A percentile compares a stretch with the other conserved stretches of the same genome.
Evolutionary conservation across 2,329 filamentous ascomycete species (phyloP).

Genomic region (Pyricularia pennisetigena): DNA sequence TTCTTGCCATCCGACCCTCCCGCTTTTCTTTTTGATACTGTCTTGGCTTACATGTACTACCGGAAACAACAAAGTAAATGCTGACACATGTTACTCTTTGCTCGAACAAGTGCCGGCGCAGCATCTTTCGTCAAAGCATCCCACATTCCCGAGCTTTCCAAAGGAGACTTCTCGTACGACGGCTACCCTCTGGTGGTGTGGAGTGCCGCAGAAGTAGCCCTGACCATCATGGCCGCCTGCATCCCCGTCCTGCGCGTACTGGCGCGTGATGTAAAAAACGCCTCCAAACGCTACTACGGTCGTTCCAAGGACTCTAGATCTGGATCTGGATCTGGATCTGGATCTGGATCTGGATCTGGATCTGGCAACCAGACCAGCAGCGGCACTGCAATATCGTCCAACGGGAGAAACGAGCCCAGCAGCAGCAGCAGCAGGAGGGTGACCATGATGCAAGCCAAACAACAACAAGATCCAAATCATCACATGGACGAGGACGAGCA

Average conservation of each 20-base stretch:
- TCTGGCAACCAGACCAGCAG: background rate
- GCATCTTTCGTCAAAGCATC: constrained; percentile 16
- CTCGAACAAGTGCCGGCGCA: constrained; percentile 11
- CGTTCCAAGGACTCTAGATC: background rate
- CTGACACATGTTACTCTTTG: background rate
- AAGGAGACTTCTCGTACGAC: constrained; percentile 9
- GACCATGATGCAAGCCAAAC: background rate
- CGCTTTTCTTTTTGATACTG: background rate
- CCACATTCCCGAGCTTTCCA: constrained; percentile 8
- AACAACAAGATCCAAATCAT: background rate
- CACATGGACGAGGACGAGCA: background rate
- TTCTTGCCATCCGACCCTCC: too few species aligned
- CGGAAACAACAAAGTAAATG: too few species aligned
- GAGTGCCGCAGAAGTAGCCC: constrained; percentile 21
- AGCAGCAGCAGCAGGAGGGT: background rate
- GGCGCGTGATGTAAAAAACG: constrained; percentile 8
- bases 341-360: too few species aligned
- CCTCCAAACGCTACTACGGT: background rate
- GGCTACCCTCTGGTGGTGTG: constrained; percentile 15
- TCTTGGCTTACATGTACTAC: too few species aligned
- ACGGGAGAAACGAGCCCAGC: background rate
- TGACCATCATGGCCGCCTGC: constrained; percentile 23
- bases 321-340: too few species aligned
- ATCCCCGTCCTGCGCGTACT: constrained; percentile 21
- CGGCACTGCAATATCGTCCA: background rate